Conservation (phyloP, 805 yeast genomes). For the Candida gorgasii region DNA sequence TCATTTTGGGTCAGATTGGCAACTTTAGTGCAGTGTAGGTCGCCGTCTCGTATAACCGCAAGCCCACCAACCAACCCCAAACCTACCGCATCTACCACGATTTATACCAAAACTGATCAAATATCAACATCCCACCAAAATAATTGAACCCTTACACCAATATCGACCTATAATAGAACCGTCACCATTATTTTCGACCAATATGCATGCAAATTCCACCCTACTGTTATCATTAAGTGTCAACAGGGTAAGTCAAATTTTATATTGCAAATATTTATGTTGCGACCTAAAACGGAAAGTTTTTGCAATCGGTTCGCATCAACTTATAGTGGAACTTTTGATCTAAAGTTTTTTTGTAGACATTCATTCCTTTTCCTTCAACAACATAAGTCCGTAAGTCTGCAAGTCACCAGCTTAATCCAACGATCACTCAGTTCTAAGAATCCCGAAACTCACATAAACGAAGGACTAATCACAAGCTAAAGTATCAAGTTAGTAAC, state of each 20-base stretch:
- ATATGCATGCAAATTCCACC: background rate
- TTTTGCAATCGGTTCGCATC: conserved; percentile 7
- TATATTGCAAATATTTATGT: conserved; percentile 9
- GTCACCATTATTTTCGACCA: background rate
- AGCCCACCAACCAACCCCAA: too few relatives aligned
- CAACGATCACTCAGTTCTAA: too few relatives aligned
- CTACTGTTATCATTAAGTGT: conserved; percentile 4
- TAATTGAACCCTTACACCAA: background rate
- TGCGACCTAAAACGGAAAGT: conserved; percentile 7
- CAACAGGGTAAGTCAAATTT: conserved; percentile 1
- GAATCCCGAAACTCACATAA: background rate
- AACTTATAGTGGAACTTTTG: conserved; percentile 4
- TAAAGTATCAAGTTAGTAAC: background rate
- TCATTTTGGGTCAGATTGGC: too few relatives aligned
- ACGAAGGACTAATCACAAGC: background rate
- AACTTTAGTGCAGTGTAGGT: too few relatives aligned
- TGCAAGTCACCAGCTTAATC: too few relatives aligned
- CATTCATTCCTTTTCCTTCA: background rate
- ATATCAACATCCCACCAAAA: background rate
- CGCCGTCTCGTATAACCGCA: too few relatives aligned
- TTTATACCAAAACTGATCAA: background rate
- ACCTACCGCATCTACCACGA: too few relatives aligned
- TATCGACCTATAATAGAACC: background rate
- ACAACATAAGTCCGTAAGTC: background rate
- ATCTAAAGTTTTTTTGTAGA: conserved; percentile 1